A percentile compares a stretch with the other conserved stretches of the same genome.
Conservation (phyloP, 345 rosid species). For the Arabis alpina region DNA sequence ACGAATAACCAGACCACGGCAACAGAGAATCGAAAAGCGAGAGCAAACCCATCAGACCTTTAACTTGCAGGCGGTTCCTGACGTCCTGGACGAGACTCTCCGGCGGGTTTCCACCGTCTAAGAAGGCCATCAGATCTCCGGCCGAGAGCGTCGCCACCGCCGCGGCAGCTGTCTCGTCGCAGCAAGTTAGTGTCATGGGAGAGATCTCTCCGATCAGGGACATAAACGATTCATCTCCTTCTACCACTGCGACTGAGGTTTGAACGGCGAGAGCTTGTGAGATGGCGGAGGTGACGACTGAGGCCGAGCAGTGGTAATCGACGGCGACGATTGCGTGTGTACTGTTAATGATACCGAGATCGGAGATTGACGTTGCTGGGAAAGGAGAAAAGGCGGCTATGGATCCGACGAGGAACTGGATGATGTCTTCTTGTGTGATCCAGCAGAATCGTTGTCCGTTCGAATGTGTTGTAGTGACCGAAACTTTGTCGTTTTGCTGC, state of each 20-base stretch:
- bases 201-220: conserved; percentile 76
- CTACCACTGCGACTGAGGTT: conserved; percentile 78
- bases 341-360: conserved; percentile 60
- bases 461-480: conserved; percentile 51
- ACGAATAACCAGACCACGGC: conserved; percentile 38
- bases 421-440: conserved; percentile 86
- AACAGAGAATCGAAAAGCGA: conserved; percentile 48
- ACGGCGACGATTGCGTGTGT: conserved; percentile 50
- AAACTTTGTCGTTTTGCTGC: conserved; percentile 33
- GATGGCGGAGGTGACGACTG: conserved; percentile 55
- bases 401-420: conserved; percentile 72
- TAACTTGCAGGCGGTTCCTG: conserved; percentile 52
- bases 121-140: conserved; percentile 86
- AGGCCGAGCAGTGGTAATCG: conserved; percentile 69
- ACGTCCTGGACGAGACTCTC: conserved; percentile 68
- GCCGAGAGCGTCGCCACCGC: conserved; percentile 73
- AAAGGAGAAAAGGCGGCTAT: conserved; percentile 78
- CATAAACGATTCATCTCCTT: conserved; percentile 55
- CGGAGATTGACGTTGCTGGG: conserved; percentile 67
- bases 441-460: conserved; percentile 81
- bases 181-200: conserved; percentile 65
- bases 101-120: conserved; percentile 83
- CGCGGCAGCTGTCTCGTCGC: conserved; percentile 70
- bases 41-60: conserved; percentile 55
- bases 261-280: conserved; percentile 54